Evolutionary conservation across 2,329 filamentous ascomycete species (phyloP).

Genomic region (Fusarium sp.): DNA sequence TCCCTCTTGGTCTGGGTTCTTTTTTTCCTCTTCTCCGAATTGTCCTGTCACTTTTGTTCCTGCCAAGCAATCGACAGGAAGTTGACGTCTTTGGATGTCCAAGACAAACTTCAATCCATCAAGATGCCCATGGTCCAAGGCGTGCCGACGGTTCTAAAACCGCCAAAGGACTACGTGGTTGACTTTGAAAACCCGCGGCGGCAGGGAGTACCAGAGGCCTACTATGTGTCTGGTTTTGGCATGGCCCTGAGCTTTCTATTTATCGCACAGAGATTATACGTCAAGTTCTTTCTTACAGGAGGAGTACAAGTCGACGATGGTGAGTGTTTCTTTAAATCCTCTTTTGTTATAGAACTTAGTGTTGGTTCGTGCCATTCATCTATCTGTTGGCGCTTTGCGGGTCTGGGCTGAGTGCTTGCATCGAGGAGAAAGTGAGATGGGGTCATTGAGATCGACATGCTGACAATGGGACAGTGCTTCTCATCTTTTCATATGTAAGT

Average conservation of each 20-base stretch:
- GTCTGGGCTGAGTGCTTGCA: slow-evolving; percentile 2
- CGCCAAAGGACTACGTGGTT: slow-evolving; percentile 47
- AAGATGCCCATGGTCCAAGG: slow-evolving; percentile 35
- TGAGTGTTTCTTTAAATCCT: slow-evolving; percentile 16
- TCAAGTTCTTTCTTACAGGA: slow-evolving; percentile 37
- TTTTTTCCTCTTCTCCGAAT: background rate
- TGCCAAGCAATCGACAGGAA: background rate
- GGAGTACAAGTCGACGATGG: slow-evolving; percentile 42
- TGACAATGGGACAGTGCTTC: slow-evolving; percentile 25
- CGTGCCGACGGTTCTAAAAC: slow-evolving; percentile 24
- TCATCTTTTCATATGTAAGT: slow-evolving; percentile 33
- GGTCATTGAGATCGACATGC: slow-evolving; percentile 4
- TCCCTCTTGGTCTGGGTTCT: background rate
- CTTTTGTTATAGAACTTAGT: background rate
- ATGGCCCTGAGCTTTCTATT: slow-evolving; percentile 34
- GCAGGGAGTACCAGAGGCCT: slow-evolving; percentile 36
- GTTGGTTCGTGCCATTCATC: background rate
- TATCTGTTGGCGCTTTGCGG: background rate
- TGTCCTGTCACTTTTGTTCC: background rate
- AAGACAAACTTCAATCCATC: background rate
- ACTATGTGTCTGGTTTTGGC: slow-evolving; percentile 35
- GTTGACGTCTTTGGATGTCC: background rate
- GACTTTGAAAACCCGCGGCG: slow-evolving; percentile 47
- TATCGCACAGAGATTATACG: slow-evolving; percentile 42
- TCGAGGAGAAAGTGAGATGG: background rate